phyloP scores from a whole-genome alignment of 2,329 filamentous ascomycete species.

The Aspergillus caelatus region DNA sequence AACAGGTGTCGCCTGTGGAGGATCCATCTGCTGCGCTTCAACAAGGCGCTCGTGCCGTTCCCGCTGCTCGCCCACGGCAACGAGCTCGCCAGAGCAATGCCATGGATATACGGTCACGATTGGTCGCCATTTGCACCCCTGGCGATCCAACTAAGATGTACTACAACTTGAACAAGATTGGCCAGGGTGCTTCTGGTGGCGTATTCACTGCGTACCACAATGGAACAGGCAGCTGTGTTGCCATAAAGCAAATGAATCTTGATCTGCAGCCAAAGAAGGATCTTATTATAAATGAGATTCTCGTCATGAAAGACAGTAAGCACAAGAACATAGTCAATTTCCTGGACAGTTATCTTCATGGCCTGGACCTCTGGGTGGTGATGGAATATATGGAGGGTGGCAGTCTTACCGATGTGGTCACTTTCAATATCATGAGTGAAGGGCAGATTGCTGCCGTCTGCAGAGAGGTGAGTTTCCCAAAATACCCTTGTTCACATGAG shows the following conservation, averaged over 20 bases:
- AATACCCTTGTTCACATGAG: background rate
- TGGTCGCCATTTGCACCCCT: conserved; percentile 87
- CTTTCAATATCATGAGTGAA: conserved; percentile 99
- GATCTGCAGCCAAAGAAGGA: conserved; percentile 99
- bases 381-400: conserved; percentile 99
- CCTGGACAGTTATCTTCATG: conserved; percentile 91
- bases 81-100: conserved; percentile 76
- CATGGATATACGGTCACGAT: conserved; percentile 77
- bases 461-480: conserved; percentile 64
- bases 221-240: conserved; percentile 82
- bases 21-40: conserved; percentile 41
- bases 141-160: conserved; percentile 89
- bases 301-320: conserved; percentile 98
- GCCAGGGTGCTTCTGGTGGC: conserved; percentile 93
- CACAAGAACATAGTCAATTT: conserved; percentile 99
- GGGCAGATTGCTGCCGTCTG: conserved; percentile 96
- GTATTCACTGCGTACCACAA: conserved; percentile 90
- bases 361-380: conserved; percentile 93
- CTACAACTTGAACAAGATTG: conserved; percentile 87
- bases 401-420: conserved; percentile 95
- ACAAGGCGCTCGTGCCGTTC: conserved; percentile 48
- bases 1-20: conserved; percentile 41
- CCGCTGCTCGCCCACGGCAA: conserved; percentile 71
- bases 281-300: conserved; percentile 96
- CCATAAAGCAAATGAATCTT: conserved; percentile 99